Conservation (phyloP, 2,329 filamentous ascomycete species). For the Trichoderma gracile region DNA sequence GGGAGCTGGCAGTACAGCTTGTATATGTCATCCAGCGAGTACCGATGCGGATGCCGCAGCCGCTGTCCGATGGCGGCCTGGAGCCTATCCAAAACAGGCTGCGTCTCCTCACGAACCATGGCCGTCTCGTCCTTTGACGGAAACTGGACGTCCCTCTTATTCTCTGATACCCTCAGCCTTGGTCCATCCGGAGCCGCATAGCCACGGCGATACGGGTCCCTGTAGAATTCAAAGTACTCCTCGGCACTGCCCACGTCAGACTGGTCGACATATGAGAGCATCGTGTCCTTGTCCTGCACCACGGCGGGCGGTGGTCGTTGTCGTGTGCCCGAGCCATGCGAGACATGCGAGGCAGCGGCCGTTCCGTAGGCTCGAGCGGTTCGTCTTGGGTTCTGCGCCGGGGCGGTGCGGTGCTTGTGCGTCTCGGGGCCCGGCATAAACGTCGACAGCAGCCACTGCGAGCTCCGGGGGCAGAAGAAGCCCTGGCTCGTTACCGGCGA, state of each 20-base stretch:
- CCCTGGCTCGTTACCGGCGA: conserved; percentile 2
- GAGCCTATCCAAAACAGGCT: conserved; percentile 43
- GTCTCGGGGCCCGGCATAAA: conserved; percentile 38
- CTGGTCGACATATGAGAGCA: conserved; percentile 55
- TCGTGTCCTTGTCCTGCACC: conserved; percentile 42
- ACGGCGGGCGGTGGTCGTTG: conserved; percentile 26
- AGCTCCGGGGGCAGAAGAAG: conserved; percentile 39
- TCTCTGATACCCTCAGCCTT: conserved; percentile 52
- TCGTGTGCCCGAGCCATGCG: conserved; percentile 28
- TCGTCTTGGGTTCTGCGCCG: conserved; percentile 15
- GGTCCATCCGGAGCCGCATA: conserved; percentile 55
- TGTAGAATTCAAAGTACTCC: conserved; percentile 54
- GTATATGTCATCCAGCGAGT: conserved; percentile 49
- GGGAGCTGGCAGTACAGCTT: conserved; percentile 52
- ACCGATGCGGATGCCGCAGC: conserved; percentile 44
- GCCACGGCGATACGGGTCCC: conserved; percentile 55
- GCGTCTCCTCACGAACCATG: conserved; percentile 40
- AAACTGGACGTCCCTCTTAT: conserved; percentile 49
- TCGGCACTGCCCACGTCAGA: conserved; percentile 51
- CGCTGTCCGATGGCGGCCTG: conserved; percentile 44
- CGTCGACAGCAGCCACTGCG: conserved; percentile 46
- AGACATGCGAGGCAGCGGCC: conserved; percentile 31
- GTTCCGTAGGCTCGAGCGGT: conserved; percentile 33
- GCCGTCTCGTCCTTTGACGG: conserved; percentile 47
- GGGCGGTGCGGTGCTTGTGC: conserved; percentile 28